Base-by-base conservation (phyloP, 2,329 filamentous ascomycete genomes). In the Lizonia empirigonia region DNA sequence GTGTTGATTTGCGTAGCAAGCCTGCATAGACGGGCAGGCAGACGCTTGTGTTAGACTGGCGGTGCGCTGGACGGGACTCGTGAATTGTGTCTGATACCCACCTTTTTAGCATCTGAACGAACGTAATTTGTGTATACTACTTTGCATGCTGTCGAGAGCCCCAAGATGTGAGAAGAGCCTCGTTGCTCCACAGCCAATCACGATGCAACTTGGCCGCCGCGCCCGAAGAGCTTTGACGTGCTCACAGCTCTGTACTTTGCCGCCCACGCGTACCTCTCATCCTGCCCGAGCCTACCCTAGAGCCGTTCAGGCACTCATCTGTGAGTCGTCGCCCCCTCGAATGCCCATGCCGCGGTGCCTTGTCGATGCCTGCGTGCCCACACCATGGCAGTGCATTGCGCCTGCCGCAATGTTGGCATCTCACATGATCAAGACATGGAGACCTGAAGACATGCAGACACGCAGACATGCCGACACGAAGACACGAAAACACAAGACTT, bases 251-350 rank as follows among this genome's bases (percentile, higher is more conserved):
- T 47, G 49, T 37, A 52, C 49, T 47, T 42, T 41, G 49, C 49
- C 32, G 38, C 38, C 42, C 49, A 47, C 18, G 50, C 44, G 50
- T 53, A 53, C 34, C 50, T 53, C 50, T 53, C 50, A 53, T 53
- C 50, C 50, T 48, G 50, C 39, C 34, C 16, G 24, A 37, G 34
- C 39, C 19, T 42, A 42, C 32, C 42, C 42, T 42, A 45, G 42
- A 46, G 37, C 49, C 26, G 27, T 38, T 44, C 49, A 42, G 42
- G 42, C 42, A 36, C 42, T 23, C 44, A 34, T 34, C 32, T 34
- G 49, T 52, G 29, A 52, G 49, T 52, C 32, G 24, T 44, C 42
- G 32, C 42, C 22, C 33, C 27, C 37, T 52, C n/a, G 2, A 15
- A 16, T 10, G 29, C 15, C 9, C 19, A 10, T 33, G 26, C 26